These are phyloP conservation scores for Petunia hybrid DNA, from an alignment of 305 asterid species.

Conservation along the genomic window DNA sequence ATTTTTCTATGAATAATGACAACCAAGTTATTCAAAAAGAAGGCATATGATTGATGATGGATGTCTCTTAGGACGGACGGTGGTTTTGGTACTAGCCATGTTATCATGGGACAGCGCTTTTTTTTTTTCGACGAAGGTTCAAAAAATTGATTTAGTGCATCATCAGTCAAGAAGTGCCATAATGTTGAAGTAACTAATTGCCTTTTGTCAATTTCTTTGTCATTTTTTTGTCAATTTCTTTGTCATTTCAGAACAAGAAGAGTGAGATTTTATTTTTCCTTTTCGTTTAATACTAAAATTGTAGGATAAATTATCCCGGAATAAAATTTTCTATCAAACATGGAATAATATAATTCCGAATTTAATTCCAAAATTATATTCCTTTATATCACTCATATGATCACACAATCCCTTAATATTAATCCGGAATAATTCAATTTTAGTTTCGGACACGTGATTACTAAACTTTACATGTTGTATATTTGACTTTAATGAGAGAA, in stretches of 20 bases:
- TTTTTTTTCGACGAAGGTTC: neutral
- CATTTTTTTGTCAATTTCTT: neutral
- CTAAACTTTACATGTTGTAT: too few relatives aligned
- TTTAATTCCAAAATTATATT: too few relatives aligned
- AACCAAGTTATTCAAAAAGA: slow-evolving; percentile 27
- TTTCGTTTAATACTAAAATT: too few relatives aligned
- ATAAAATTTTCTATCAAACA: too few relatives aligned
- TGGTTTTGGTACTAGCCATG: slow-evolving; percentile 44
- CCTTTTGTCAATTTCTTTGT: too few relatives aligned
- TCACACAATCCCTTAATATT: too few relatives aligned
- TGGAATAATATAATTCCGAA: too few relatives aligned
- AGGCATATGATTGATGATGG: slow-evolving; percentile 28
- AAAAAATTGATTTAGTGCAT: neutral
- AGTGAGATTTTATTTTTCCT: neutral
- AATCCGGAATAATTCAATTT: too few relatives aligned
- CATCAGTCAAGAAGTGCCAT: neutral
- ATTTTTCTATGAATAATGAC: slow-evolving; percentile 33
- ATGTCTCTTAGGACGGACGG: slow-evolving; percentile 36
- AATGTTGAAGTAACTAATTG: neutral
- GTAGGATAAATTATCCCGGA: too few relatives aligned
- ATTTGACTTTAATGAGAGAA: too few relatives aligned
- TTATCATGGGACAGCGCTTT: slow-evolving; percentile 39
- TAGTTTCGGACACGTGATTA: too few relatives aligned
- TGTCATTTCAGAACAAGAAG: neutral
- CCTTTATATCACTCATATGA: too few relatives aligned